Base-by-base conservation (phyloP, 306 rosid species). In the Begonia peltatifolia region DNA sequence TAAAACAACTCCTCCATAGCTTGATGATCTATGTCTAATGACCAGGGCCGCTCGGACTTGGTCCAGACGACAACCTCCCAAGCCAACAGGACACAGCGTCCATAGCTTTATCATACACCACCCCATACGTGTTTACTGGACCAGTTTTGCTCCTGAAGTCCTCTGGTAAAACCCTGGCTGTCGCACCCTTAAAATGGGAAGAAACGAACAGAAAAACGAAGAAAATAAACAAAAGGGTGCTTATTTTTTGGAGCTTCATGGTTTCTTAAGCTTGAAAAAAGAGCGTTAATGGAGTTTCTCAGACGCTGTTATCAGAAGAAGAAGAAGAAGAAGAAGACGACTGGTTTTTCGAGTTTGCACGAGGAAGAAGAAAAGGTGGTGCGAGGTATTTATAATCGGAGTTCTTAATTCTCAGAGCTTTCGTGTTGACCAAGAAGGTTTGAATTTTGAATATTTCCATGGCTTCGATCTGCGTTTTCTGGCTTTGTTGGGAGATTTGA, bases 91-190 rank as follows among this genome's bases (percentile, higher is more conserved):
- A 58, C 52, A 58, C 14, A 14, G 62, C 6, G 1, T 57, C 43
- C 43, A 20, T 46, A 9, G 62, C 62, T 25, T 47, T 46, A 1
- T 58, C 52, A 58, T 58, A 58, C 22, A 25, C 62, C 2, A 58
- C 30, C 11, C 52, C 16, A 46, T 58, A 58, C 5, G 62, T 7
- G 2, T 58, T 42, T 5, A 2, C 14, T 46, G 10, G 14, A 58
- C 68, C 67, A 62, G 57, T 71, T 12, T 54, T 50, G 20, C 53
- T 48, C 0, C 55, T 49, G 1, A 76, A 71, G 52, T 68, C 72
- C 59, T 63, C 70, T 3, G 51, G 20, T 22, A 68, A 14, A 12
- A 68, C 51, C 55, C 82, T 56, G 36, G 47, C 47, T 9, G 72
- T 74, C 46, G 62, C 65, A 12, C 68, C 67, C 4, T 51, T 14